Evolutionary conservation across 2,329 filamentous ascomycete genomes (phyloP).

Genomic region (Shiraia sp.): DNA sequence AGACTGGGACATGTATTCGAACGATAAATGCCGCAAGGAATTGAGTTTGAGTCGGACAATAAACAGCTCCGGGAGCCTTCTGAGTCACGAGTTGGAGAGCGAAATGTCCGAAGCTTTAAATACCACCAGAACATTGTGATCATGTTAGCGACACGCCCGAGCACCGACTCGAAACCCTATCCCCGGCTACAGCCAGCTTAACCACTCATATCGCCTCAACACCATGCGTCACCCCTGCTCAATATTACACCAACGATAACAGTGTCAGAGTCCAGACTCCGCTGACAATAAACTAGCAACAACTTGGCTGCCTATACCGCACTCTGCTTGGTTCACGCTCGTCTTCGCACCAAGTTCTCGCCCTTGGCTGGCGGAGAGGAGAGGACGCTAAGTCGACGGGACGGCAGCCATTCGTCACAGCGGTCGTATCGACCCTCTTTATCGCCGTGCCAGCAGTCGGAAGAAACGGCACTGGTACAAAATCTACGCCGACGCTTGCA

Average conservation of each 20-base stretch:
- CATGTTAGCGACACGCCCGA: slow-evolving; percentile 20
- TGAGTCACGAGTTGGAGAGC: slow-evolving; percentile 4
- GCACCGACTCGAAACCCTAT: slow-evolving; percentile 9
- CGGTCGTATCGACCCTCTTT: too few relatives aligned
- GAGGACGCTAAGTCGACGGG: slow-evolving; percentile 14
- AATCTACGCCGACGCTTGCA: neutral
- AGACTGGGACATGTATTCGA: slow-evolving; percentile 2
- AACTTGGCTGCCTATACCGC: slow-evolving; percentile 8
- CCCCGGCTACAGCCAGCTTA: too few relatives aligned
- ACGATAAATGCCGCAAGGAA: neutral
- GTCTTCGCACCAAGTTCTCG: too few relatives aligned
- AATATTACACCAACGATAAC: slow-evolving; percentile 14
- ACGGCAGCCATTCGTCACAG: slow-evolving; percentile 13
- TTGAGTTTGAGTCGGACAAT: slow-evolving; percentile 8
- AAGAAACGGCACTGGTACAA: slow-evolving; percentile 17
- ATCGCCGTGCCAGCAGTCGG: slow-evolving; percentile 15
- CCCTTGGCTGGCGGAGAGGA: slow-evolving; percentile 27
- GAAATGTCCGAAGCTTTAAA: neutral
- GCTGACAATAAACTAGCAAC: slow-evolving; percentile 11
- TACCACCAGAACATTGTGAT: neutral
- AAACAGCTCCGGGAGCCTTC: slow-evolving; percentile 9
- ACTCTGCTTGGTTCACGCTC: slow-evolving; percentile 6
- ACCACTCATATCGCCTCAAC: slow-evolving; percentile 9
- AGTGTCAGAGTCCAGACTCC: slow-evolving; percentile 22
- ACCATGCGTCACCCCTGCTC: slow-evolving; percentile 17